These are phyloP conservation scores for Penicillium vulpinum DNA, from an alignment of 2,329 filamentous ascomycete species.

Conservation along the genomic window DNA sequence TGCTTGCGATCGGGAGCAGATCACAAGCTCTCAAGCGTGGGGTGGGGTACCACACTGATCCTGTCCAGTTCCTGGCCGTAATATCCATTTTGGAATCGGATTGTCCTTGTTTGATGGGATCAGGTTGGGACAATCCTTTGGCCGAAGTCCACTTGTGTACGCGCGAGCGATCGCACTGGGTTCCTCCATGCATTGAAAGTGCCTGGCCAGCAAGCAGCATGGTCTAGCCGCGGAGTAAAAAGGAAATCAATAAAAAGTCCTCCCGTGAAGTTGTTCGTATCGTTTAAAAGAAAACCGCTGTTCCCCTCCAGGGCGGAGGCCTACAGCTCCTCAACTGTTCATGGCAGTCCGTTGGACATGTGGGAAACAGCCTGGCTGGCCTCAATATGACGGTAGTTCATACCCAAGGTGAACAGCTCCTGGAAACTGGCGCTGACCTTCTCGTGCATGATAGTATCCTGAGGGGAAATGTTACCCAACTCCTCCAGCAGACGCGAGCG, in stretches of 20 bases:
- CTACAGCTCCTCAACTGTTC: slow-evolving; percentile 20
- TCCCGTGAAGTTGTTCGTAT: slow-evolving; percentile 4
- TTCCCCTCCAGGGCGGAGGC: not conserved
- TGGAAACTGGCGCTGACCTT: slow-evolving; percentile 48
- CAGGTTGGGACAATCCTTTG: not conserved
- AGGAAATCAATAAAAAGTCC: slow-evolving; percentile 8
- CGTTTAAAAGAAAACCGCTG: not conserved
- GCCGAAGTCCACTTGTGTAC: not conserved
- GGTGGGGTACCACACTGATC: slow-evolving; percentile 1
- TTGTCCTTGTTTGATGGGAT: not conserved
- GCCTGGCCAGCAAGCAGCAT: slow-evolving; percentile 6
- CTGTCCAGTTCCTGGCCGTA: slow-evolving; percentile 8
- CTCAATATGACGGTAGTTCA: slow-evolving; percentile 46
- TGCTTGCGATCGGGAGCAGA: not conserved
- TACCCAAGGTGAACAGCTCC: slow-evolving; percentile 44
- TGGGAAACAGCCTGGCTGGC: slow-evolving; percentile 43
- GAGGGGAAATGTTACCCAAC: slow-evolving; percentile 40
- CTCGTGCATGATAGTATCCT: slow-evolving; percentile 44
- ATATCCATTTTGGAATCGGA: not conserved
- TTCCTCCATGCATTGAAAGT: slow-evolving; percentile 1
- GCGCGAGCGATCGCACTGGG: slow-evolving; percentile 1
- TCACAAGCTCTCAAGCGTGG: not conserved
- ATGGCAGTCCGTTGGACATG: slow-evolving; percentile 36
- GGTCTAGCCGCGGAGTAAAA: not conserved
- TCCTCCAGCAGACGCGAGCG: slow-evolving; percentile 42